These are phyloP conservation scores for Colletotrichum sp. DNA, from an alignment of 2,329 filamentous ascomycete species.

Conservation along the genomic window DNA sequence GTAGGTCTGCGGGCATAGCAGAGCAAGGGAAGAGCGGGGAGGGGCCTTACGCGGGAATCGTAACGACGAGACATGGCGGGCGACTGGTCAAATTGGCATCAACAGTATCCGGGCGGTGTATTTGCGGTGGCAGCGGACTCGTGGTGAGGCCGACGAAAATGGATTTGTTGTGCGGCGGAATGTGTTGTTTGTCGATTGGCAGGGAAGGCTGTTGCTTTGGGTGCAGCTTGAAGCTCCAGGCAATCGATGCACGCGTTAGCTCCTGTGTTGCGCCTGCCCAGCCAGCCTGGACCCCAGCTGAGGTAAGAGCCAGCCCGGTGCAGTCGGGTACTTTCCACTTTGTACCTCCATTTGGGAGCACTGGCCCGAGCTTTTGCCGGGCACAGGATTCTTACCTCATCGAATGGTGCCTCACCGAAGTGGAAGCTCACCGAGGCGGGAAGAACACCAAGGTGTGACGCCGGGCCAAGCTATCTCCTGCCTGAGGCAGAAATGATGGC, in stretches of 20 bases:
- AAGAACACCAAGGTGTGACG: neutral
- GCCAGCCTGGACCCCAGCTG: conserved; percentile 11
- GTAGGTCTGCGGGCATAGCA: neutral
- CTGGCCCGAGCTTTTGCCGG: conserved; percentile 14
- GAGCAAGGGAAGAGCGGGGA: conserved; percentile 28
- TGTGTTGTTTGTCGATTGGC: conserved; percentile 9
- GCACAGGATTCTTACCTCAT: neutral
- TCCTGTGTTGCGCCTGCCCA: conserved; percentile 14
- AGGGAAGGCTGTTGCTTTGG: conserved; percentile 17
- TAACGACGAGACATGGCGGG: conserved; percentile 90
- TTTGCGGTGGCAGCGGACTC: neutral
- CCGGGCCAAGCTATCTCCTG: neutral
- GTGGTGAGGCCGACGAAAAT: conserved; percentile 1
- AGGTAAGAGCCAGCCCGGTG: neutral
- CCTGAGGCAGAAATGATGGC: neutral
- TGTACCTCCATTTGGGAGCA: neutral
- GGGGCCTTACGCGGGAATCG: conserved; percentile 82
- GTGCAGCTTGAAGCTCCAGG: conserved; percentile 25
- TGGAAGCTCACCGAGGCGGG: neutral
- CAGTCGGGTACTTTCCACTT: neutral
- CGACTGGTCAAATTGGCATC: neutral
- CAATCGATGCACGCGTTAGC: conserved; percentile 26
- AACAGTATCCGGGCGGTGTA: neutral
- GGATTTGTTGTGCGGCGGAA: neutral
- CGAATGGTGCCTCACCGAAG: neutral